Conservation (phyloP, 2,329 filamentous ascomycete species). For the Cladosporium oxysporum region DNA sequence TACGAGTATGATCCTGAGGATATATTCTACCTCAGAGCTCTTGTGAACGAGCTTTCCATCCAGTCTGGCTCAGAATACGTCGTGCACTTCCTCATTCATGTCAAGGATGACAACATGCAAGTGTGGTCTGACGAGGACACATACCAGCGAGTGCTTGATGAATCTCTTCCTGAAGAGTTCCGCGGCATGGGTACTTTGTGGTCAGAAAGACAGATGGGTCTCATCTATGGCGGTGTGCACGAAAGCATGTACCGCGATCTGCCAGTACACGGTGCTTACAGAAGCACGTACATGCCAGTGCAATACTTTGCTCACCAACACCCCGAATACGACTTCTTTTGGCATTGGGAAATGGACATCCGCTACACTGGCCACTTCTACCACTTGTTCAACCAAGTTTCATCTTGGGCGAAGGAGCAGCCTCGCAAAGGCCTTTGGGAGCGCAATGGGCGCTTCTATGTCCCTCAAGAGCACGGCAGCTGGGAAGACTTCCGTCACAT, state of each 20-base stretch:
- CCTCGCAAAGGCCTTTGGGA: conserved; percentile 76
- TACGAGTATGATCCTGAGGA: conserved; percentile 79
- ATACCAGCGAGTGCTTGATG: conserved; percentile 65
- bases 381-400: conserved; percentile 70
- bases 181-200: conserved; percentile 55
- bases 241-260: conserved; percentile 57
- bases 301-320: conserved; percentile 89
- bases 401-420: conserved; percentile 67
- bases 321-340: conserved; percentile 86
- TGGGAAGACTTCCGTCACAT: conserved; percentile 72
- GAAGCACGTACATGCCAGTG: conserved; percentile 88
- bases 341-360: conserved; percentile 95
- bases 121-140: conserved; percentile 79
- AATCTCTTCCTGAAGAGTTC: conserved; percentile 51
- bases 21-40: conserved; percentile 75
- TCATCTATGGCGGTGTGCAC: conserved; percentile 54
- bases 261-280: conserved; percentile 67
- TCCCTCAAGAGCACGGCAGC: conserved; percentile 67
- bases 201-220: conserved; percentile 57
- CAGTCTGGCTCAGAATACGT: conserved; percentile 79
- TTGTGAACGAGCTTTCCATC: conserved; percentile 77
- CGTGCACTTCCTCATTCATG: conserved; percentile 81
- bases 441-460: conserved; percentile 73
- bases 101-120: conserved; percentile 74
- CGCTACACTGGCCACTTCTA: conserved; percentile 89